Base-by-base conservation (phyloP, 2,329 filamentous ascomycete genomes). In the Colletotrichum orchidophilum region DNA sequence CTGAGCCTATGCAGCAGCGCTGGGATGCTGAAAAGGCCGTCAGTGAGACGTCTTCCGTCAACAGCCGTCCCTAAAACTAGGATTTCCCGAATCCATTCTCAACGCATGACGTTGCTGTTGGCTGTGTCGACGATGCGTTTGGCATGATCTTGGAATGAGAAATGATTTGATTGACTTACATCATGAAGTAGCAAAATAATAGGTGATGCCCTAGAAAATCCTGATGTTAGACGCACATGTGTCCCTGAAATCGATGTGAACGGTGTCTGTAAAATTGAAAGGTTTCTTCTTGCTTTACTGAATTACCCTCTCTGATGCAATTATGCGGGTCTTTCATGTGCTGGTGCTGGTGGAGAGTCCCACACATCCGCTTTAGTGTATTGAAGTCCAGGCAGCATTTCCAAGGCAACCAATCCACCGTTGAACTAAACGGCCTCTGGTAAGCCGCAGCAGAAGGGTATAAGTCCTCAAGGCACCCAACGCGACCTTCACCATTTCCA, bases 1-100 rank as follows among this genome's bases (percentile, higher is more conserved):
- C 60, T 27, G 63, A 71, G 71, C 71, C 67, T 24, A 73, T 73
- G 66, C 54, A 63, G 54, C 58, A 74, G 54, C 65, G 61, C 49
- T 66, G 46, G 76, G 46, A 78, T 75, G 58, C 74, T 75, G 26
- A 74, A 55, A 73, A 74, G 66, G 66, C 71, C 13, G 49, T 66
- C 61, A 64, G 62, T 52, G 73, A 72, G 59, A 74, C 63, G n/a
- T 70, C 65, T 5, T 73, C 67, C 21, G 54, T 63, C 33, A 62
- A 58, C 46, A 69, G 35, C 53, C 39, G 39, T n/a, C 58, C 52
- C 24, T 33, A 63, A 21, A 53, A 63, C 26, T 29, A 46, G 9
- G 12, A 27, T 39, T 15, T 46, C 33, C 35, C 27, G 18, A 39
- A 26, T 15, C 8, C 60, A 31, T 27, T 12, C 12, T 5, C 35